phyloP scores from a whole-genome alignment of 495 filamentous ascomycete genomes.

The Cairneyella variabilis region DNA sequence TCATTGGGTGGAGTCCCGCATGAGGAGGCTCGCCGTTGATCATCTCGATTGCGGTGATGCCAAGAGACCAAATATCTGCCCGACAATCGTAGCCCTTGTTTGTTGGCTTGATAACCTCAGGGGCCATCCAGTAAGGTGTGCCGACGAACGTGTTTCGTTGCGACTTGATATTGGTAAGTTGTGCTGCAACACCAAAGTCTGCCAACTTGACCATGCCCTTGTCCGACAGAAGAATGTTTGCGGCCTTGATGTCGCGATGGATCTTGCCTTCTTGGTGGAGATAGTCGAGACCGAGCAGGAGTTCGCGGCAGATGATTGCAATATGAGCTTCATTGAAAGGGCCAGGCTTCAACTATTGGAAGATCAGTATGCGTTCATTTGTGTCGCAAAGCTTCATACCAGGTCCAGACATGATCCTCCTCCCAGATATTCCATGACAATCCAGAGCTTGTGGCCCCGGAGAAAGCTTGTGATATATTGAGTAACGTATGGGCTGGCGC shows the following conservation, averaged over 20 bases:
- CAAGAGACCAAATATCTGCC: conserved; percentile 96
- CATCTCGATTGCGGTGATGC: conserved; percentile 94
- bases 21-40: conserved; percentile 90
- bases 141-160: conserved; percentile 99
- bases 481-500: conserved; percentile 87
- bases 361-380: conserved; percentile 1
- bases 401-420: conserved; percentile 92
- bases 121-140: conserved; percentile 99
- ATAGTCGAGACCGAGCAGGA: conserved; percentile 88
- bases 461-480: conserved; percentile 96
- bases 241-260: conserved; percentile 95
- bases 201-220: conserved; percentile 94
- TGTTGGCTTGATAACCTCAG: conserved; percentile 94
- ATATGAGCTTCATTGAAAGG: conserved; percentile 86
- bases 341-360: conserved; percentile 81
- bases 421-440: conserved; percentile 97
- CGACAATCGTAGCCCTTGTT: conserved; percentile 98
- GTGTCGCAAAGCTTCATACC: conserved; percentile 41
- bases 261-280: conserved; percentile 94
- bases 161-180: conserved; percentile 95
- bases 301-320: conserved; percentile 88
- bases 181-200: conserved; percentile 96
- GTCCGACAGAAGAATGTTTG: conserved; percentile 83
- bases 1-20: conserved; percentile 93
- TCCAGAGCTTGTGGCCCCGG: conserved; percentile 94